Evolutionary conservation across 345 rosid genomes (phyloP).

Genomic region (Ailanthus altissimus): DNA sequence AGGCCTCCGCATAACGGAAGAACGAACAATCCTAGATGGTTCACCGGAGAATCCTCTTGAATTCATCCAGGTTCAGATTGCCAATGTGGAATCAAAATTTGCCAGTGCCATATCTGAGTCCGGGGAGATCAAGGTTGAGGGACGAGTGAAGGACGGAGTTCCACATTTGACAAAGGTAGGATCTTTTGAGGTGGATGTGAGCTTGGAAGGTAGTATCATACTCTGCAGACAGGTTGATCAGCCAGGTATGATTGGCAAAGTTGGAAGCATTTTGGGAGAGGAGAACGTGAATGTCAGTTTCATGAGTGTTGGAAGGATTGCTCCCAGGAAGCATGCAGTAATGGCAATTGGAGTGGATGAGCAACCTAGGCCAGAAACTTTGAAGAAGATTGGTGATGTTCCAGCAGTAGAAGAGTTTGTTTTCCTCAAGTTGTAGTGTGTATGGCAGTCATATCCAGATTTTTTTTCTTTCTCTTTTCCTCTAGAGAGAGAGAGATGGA

Average conservation of each 20-base stretch:
- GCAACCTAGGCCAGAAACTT: conserved; percentile 52
- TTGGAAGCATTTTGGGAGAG: conserved; percentile 71
- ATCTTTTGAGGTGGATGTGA: conserved; percentile 75
- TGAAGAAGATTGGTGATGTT: conserved; percentile 66
- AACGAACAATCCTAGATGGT: conserved; percentile 56
- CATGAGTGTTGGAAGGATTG: conserved; percentile 88
- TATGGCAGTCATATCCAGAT: background rate
- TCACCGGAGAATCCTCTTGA: conserved; percentile 76
- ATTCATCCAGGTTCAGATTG: conserved; percentile 67
- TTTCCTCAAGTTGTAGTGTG: conserved; percentile 61
- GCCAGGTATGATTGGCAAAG: conserved; percentile 80
- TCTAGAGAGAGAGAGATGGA: conserved; percentile 6
- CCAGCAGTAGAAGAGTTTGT: conserved; percentile 76
- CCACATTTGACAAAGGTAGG: conserved; percentile 83
- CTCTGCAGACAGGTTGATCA: conserved; percentile 86
- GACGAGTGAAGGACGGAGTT: conserved; percentile 70
- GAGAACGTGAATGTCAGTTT: conserved; percentile 81
- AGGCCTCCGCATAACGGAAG: conserved; percentile 73
- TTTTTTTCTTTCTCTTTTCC: background rate
- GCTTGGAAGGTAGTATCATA: conserved; percentile 75
- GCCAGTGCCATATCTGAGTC: conserved; percentile 76
- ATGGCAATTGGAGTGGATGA: conserved; percentile 89
- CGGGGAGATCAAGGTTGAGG: conserved; percentile 74
- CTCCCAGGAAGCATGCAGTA: conserved; percentile 77
- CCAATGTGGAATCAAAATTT: conserved; percentile 73